Evolutionary conservation across 2,329 filamentous ascomycete species (phyloP), one percentile per base, ranked within the genome.

Genomic region (Pseudogymnoascus sp.): DNA sequence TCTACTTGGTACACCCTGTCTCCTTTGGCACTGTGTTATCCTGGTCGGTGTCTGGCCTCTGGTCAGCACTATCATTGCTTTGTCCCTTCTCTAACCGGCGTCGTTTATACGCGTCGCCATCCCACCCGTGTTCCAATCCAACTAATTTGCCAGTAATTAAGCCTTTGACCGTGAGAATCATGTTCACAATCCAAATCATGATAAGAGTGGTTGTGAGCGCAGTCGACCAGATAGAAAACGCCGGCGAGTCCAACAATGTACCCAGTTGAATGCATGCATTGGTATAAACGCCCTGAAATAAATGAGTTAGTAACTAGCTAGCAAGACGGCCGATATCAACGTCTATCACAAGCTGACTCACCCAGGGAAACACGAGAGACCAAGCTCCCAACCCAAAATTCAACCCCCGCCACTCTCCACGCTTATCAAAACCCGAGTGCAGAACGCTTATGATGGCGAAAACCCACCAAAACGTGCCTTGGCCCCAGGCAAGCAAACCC

Each of bases 401-500:
- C 6, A 72, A 68, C 10, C 64, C 60, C 47, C 68, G 62, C 63
- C 63, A 65, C n/a, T 11, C 68, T 68, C 0, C 67, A 9, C 50
- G 50, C 65, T 13, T 65, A 66, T 67, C 71, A 70, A 50, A 40
- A 5, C 72, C 40, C 6, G 70, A 70, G 68, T 74, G 70, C 13
- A 66, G 35, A 31, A 76, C 75, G 61, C 74, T 73, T 38, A 74
- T 64, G 7, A 76, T 67, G 1, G 76, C 75, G 64, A 79, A 75
- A n/a, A 69, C 64, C 74, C 76, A 76, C 77, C 76, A 79, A 40
- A 79, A 77, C 3, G 74, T 73, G 0, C 71, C 75, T 53, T 75
- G 73, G 0, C 77, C 77, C 72, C 75, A 78, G n/a, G 70, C 68
- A 15, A 78, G 50, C 31, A 79, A 61, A 0, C 75, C 77, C 0